Base-by-base conservation (phyloP, 805 yeast genomes). In the Zygotorulaspora chibaensis region DNA sequence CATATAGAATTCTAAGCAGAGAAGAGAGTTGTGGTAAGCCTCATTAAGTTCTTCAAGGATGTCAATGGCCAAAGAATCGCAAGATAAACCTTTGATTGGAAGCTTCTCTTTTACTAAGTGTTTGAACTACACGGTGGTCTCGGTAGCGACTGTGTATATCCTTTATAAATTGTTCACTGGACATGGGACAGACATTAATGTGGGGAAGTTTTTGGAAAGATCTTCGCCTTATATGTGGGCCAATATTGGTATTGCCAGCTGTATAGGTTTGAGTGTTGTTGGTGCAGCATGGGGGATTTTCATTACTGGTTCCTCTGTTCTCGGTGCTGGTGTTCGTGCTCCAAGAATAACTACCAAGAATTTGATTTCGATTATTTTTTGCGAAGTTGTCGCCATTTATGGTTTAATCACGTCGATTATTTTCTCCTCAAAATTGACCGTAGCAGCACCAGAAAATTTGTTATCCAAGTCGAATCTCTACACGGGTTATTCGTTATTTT, bases 201-300 rank as follows among this genome's bases (percentile, higher is more conserved):
- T 93, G 47, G 99, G 99, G 42, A 81, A 82, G 55, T 90, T 91
- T 62, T 76, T 93, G 54, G 80, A 81, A 55, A 73, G 84, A 30
- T 81, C 93, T 2, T 88, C 97, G 17, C 99, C 99, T 6, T 93
- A 93, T 65, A 79, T 93, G 84, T 93, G 98, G 98, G 98, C 97
- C 25, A 78, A 79, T 52, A 68, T 89, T 52, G 99, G 99, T 45
- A 88, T 93, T 52, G 83, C 86, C 12, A 70, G 81, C 42, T 91
- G 99, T 70, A 89, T 95, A 56, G 98, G 98, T 11, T 76, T 93
- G 48, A 83, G 95, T 40, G 97, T 93, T 12, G 84, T 90, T 35
- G 99, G 99, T 33, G 99, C 99, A 12, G 98, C 98, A 4, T 93
- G 99, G 99, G 99, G 99, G 53, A 93, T 93, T 56, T 93, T 91